Base-by-base conservation (phyloP, 495 filamentous ascomycete species). In the Jackrogersella minutella region DNA sequence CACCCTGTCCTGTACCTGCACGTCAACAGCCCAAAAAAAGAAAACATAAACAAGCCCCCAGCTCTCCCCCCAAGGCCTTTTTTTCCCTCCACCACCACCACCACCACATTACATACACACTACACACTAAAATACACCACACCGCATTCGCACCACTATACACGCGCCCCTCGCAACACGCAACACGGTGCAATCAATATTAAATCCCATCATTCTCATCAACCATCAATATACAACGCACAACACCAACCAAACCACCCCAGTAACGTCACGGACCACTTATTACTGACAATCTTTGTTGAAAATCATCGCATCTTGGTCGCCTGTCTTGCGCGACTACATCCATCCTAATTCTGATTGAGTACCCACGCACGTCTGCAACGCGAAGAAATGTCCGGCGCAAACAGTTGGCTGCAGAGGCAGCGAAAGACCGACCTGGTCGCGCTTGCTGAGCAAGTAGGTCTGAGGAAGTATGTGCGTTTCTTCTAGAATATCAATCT, bases 341-440 rank as follows among this genome's bases (percentile, higher is more conserved):
- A 44, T 61, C 50, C 40, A 57, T 70, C 58, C 47, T 58, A 44
- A 50, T 58, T 47, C 24, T 43, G 16, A 36, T 33, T 53, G 40
- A 17, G 26, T 41, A 14, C 14, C 28, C 31, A 52, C 37, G 47
- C n/a, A 22, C 11, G 31, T 3, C n/a, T 11, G 49, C 49, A 10
- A 34, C 49, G 26, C 31, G 8, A 33, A 57, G 52, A 69, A 74
- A 81, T 81, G 78, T 79, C 78, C 62, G 73, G 76, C 67, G 73
- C 68, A 33, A 81, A 82, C 67, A 86, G 88, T 68, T 98, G 89
- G 88, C 84, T 97, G 69, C 86, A 88, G 67, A 87, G 87, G 73
- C 90, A 96, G 83, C 88, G 89, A 78, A 98, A 97, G 80, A 80
- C 80, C 59, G 91, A 94, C 62, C 85, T 99, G 49, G 65, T 85